These are phyloP conservation scores for Citrus glauca DNA, from an alignment of 345 rosid genomes.

Conservation along the genomic window DNA sequence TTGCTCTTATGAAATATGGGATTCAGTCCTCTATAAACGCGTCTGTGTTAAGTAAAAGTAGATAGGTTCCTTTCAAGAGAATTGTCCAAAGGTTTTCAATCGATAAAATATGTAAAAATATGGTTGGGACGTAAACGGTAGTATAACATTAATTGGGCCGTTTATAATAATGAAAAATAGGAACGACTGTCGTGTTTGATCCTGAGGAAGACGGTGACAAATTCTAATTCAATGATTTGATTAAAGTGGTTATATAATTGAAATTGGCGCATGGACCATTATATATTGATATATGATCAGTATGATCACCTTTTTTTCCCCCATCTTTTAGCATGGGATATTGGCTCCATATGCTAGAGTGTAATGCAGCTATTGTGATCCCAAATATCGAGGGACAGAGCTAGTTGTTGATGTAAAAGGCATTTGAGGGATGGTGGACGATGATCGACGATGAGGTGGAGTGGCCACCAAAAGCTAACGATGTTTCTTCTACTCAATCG, in stretches of 20 bases:
- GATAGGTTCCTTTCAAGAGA: too few relatives aligned
- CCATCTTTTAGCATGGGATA: neutral
- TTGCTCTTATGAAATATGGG: too few relatives aligned
- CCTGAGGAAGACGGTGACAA: neutral
- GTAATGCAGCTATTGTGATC: neutral
- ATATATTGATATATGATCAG: neutral
- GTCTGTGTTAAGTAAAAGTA: too few relatives aligned
- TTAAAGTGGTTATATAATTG: neutral
- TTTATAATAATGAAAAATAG: too few relatives aligned
- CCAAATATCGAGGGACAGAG: constrained; percentile 15
- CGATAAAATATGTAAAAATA: too few relatives aligned
- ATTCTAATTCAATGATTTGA: neutral
- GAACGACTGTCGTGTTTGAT: neutral
- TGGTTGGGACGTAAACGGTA: too few relatives aligned
- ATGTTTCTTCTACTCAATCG: constrained; percentile 18
- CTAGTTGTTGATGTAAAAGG: constrained; percentile 7
- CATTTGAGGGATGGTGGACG: neutral
- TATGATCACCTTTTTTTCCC: neutral
- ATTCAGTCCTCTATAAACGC: too few relatives aligned
- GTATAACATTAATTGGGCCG: too few relatives aligned
- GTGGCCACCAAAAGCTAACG: constrained; percentile 14
- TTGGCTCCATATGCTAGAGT: neutral
- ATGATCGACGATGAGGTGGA: constrained; percentile 3
- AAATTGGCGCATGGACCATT: neutral
- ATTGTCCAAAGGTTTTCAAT: too few relatives aligned